Conservation (phyloP, 2,329 filamentous ascomycete species). For the Akanthomyces dipterigenus region DNA sequence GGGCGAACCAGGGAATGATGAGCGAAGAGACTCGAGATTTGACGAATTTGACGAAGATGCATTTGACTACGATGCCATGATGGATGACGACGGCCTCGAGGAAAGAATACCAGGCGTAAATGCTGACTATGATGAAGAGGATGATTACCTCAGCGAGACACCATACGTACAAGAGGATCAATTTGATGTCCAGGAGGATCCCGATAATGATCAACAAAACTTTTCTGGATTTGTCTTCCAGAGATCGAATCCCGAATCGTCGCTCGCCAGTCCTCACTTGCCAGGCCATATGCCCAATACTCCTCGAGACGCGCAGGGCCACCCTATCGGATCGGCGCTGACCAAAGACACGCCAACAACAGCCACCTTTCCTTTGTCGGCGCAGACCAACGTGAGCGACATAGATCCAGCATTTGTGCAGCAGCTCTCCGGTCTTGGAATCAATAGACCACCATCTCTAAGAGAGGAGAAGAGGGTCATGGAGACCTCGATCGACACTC, state of each 20-base stretch:
- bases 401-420: background rate
- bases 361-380: slow-evolving; percentile 11
- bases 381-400: background rate
- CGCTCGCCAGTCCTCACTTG: slow-evolving; percentile 42
- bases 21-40: slow-evolving; percentile 44
- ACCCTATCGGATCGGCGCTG: slow-evolving; percentile 50
- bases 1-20: slow-evolving; percentile 33
- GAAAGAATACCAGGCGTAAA: slow-evolving; percentile 59
- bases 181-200: slow-evolving; percentile 31
- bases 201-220: slow-evolving; percentile 52
- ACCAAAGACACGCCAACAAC: slow-evolving; percentile 37
- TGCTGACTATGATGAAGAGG: slow-evolving; percentile 39
- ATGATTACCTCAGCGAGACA: slow-evolving; percentile 26
- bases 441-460: background rate
- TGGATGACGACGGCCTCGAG: slow-evolving; percentile 59
- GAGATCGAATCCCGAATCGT: slow-evolving; percentile 36
- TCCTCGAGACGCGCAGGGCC: slow-evolving; percentile 48
- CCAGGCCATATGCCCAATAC: slow-evolving; percentile 45
- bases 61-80: slow-evolving; percentile 57
- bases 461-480: background rate
- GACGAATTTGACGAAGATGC: slow-evolving; percentile 57
- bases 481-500: background rate
- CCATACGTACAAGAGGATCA: slow-evolving; percentile 21
- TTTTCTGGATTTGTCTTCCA: slow-evolving; percentile 48
- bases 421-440: slow-evolving; percentile 2